Base-by-base conservation (phyloP, 208 protist species). In the Leishmania guyanensis region DNA sequence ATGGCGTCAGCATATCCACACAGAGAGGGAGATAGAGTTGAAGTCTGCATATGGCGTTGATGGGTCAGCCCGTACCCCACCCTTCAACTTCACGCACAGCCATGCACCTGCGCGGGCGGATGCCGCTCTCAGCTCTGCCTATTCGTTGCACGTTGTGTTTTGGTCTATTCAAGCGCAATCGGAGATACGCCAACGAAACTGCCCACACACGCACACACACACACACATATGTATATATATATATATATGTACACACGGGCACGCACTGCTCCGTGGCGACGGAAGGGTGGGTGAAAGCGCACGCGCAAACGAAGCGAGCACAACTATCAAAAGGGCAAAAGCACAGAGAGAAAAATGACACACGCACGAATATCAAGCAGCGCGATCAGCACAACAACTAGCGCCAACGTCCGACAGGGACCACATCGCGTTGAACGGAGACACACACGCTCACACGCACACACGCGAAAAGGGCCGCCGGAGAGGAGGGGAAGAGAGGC, bases 401-500 rank as follows among this genome's bases (percentile, higher is more conserved):
- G 17, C 70, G 26, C 46, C 70, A 43, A 29, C 70, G n/a, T 39
- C 66, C 39, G 50, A 50, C 16, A 39, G 66, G 8, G 16, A 10
- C 66, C 66, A 50, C 66, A 54, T 53, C 39, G 20, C 26, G 26
- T 78, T 50, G 48, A 58, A 71, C 66, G 17, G 43, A n/a, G 10
- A 16, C 20, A 20, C 22, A 51, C 68, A 66, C 46, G 14, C 60
- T 60, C 36, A 65, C 36, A 50, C 56, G 39, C 65, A 71, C 65
- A 71, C 65, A 48, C 17, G 39, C 65, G 48, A 53, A 68, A 48
- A 65, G 36, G 17, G 14, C 22, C 14, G 65, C 20, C 48, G n/a
- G 69, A 16, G 26, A 66, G 75, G 43, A 50, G 76, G 36, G 46
- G 43, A 46, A 74, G 79, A 33, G 79, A 26, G 36, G 66, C 10